Percentiles rank a stretch among this genome's conserved stretches.
Conservation (phyloP, 495 filamentous ascomycete species). For the Xylaria intraflava region DNA sequence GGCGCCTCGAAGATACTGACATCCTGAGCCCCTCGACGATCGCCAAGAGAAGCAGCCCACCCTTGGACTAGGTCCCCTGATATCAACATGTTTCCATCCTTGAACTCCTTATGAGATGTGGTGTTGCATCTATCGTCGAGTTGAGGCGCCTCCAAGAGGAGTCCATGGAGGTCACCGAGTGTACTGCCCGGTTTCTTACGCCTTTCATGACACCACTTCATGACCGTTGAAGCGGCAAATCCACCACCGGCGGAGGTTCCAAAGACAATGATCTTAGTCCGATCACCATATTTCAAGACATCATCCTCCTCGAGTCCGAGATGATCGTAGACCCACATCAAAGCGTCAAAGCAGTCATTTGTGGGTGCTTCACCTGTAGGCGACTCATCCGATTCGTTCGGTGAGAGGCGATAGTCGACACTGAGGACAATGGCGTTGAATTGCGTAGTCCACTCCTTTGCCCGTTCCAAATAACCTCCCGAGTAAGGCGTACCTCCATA, state of each 20-base stretch:
- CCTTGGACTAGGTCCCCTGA: slow-evolving; percentile 7
- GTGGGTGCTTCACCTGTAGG: slow-evolving; percentile 12
- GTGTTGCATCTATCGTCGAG: slow-evolving; percentile 13
- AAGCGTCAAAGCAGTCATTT: slow-evolving; percentile 13
- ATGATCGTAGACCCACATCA: slow-evolving; percentile 8
- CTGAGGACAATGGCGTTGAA: slow-evolving; percentile 10
- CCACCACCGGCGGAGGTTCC: slow-evolving; percentile 9
- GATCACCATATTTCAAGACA: slow-evolving; percentile 10
- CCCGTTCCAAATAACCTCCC: slow-evolving; percentile 5
- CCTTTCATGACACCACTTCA: slow-evolving; percentile 11
- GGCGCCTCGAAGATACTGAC: slow-evolving; percentile 13
- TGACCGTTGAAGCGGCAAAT: slow-evolving; percentile 5
- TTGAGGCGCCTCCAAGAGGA: slow-evolving; percentile 14
- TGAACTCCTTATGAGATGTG: slow-evolving; percentile 5
- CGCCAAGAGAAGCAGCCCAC: slow-evolving; percentile 9
- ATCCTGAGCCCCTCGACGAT: neutral
- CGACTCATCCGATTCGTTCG: slow-evolving; percentile 7
- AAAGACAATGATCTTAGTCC: slow-evolving; percentile 1
- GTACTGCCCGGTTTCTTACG: neutral
- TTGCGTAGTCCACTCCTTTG: slow-evolving; percentile 1
- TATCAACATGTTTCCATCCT: slow-evolving; percentile 11
- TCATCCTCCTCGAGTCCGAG: slow-evolving; percentile 1
- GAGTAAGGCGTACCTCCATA: slow-evolving; percentile 12
- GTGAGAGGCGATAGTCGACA: slow-evolving; percentile 12
- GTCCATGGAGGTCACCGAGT: slow-evolving; percentile 4